These are phyloP conservation scores for Firmiana major DNA, from an alignment of 345 rosid genomes.

Conservation along the genomic window DNA sequence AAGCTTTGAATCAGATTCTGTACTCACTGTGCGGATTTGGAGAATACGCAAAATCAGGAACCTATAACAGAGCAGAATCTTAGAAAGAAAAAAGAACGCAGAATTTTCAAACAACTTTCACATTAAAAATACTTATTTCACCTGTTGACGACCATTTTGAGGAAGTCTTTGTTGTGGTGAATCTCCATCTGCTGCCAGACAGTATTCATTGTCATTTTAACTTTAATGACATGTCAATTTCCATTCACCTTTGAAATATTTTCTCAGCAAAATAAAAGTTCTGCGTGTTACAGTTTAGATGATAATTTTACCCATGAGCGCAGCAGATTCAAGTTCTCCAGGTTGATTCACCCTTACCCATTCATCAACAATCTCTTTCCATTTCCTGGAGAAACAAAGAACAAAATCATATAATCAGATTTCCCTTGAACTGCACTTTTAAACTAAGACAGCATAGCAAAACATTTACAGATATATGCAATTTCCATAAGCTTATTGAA, in stretches of 20 bases:
- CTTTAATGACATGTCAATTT: slow-evolving; percentile 47
- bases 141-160: slow-evolving; percentile 85
- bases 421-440: neutral
- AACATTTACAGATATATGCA: neutral
- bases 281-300: slow-evolving; percentile 23
- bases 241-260: slow-evolving; percentile 10
- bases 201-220: slow-evolving; percentile 14
- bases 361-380: slow-evolving; percentile 92
- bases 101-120: slow-evolving; percentile 22
- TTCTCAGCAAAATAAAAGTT: slow-evolving; percentile 19
- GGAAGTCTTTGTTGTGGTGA: slow-evolving; percentile 71
- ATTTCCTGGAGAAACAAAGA: slow-evolving; percentile 54
- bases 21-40: slow-evolving; percentile 71
- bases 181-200: slow-evolving; percentile 69
- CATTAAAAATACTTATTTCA: slow-evolving; percentile 31
- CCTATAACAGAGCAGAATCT: slow-evolving; percentile 44
- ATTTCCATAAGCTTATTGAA: neutral
- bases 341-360: slow-evolving; percentile 90
- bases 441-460: neutral
- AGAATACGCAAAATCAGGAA: slow-evolving; percentile 63
- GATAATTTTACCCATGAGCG: slow-evolving; percentile 56
- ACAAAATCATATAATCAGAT: neutral
- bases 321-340: slow-evolving; percentile 63
- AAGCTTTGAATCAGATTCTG: slow-evolving; percentile 40
- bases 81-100: slow-evolving; percentile 24